These are phyloP conservation scores for Nadsonia starkeyi-henricii DNA, from an alignment of 1,139 yeast genomes.

Conservation along the genomic window DNA sequence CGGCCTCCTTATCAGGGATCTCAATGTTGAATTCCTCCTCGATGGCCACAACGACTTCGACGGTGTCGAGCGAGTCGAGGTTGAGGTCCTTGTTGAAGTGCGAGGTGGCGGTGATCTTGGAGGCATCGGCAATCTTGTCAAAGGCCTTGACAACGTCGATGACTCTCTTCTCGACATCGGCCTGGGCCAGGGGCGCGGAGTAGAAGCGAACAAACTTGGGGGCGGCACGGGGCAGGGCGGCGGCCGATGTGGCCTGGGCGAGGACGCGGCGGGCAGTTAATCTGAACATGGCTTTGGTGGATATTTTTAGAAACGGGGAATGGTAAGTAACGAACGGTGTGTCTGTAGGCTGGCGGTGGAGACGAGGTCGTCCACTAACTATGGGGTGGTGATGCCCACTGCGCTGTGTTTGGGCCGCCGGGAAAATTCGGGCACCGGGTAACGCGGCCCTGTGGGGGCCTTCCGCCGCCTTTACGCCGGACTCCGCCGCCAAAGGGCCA, in stretches of 20 bases:
- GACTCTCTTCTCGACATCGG: constrained; percentile 61
- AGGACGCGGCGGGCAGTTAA: background rate
- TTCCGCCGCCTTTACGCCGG: too few species aligned
- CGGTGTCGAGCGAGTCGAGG: constrained; percentile 71
- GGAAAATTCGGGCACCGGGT: too few species aligned
- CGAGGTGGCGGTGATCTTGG: constrained; percentile 41
- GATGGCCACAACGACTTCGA: constrained; percentile 74
- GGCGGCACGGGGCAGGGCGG: background rate
- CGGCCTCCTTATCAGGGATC: constrained; percentile 75
- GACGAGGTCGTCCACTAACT: too few species aligned
- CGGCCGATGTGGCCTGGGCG: background rate
- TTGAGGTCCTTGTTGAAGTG: constrained; percentile 65
- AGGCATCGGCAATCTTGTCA: constrained; percentile 34
- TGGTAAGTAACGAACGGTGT: too few species aligned
- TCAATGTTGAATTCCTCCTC: constrained; percentile 53
- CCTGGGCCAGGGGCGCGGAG: constrained; percentile 52
- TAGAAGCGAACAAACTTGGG: constrained; percentile 27
- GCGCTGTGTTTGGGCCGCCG: too few species aligned
- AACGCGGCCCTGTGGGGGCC: too few species aligned
- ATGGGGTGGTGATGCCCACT: too few species aligned
- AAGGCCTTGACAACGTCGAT: constrained; percentile 68
- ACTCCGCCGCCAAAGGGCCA: too few species aligned
- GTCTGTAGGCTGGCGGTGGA: too few species aligned
- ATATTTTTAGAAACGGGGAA: too few species aligned
- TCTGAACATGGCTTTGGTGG: background rate